A percentile compares a stretch with the other conserved stretches of the same genome.
Evolutionary conservation across 1,284 basidiomycete species (phyloP).

Genomic region (Cystobasidium pallidum): DNA sequence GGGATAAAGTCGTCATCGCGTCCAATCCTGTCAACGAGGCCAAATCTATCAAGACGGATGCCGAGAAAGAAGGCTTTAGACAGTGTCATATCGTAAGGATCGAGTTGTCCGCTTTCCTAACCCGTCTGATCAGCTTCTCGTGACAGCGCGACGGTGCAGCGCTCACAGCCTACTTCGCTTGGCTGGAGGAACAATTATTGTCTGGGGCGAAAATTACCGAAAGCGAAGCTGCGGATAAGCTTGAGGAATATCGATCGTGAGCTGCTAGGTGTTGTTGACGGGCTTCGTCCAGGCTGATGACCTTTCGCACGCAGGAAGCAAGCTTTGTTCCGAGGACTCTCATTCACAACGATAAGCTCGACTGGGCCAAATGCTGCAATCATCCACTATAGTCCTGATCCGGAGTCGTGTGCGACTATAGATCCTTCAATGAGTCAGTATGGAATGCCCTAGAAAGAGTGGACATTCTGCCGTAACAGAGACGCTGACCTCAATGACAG

Average conservation of each 20-base stretch:
- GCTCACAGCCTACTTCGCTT: constrained; percentile 79
- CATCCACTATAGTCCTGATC: constrained; percentile 88
- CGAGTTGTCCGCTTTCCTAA: not conserved
- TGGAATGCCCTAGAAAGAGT: not conserved
- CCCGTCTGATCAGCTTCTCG: not conserved
- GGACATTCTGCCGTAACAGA: too few relatives aligned
- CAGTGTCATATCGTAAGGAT: constrained; percentile 69
- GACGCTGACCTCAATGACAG: not conserved
- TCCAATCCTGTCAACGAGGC: constrained; percentile 77
- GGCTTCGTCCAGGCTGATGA: not conserved
- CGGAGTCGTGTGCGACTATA: constrained; percentile 73
- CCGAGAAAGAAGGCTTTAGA: constrained; percentile 88
- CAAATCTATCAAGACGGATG: constrained; percentile 85
- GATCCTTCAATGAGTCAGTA: constrained; percentile 66
- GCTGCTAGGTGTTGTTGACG: constrained; percentile 55
- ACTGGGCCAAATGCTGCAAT: constrained; percentile 71
- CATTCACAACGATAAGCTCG: constrained; percentile 90
- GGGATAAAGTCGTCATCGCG: constrained; percentile 66
- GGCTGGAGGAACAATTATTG: constrained; percentile 83
- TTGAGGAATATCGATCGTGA: constrained; percentile 79
- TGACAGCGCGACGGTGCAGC: constrained; percentile 22
- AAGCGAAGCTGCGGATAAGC: constrained; percentile 74
- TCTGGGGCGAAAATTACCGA: constrained; percentile 71
- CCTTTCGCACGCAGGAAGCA: constrained; percentile 63
- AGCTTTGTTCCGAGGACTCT: constrained; percentile 79